Base-by-base conservation (phyloP, 345 rosid genomes). In the Salix caprea region DNA sequence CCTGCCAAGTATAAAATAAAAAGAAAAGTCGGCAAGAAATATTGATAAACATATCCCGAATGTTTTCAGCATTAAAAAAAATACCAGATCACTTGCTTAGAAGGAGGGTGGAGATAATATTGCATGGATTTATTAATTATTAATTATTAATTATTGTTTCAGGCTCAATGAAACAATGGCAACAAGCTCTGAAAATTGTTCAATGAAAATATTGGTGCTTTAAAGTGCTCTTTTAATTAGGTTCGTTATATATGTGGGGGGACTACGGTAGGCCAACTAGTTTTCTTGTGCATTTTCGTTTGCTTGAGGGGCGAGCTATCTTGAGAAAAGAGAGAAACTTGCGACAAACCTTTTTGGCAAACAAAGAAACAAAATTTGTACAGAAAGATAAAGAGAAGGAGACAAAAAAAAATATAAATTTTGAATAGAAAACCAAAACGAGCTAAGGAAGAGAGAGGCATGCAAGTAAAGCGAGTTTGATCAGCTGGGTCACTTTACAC, bases 311-410 rank as follows among this genome's bases (percentile, higher is more conserved):
- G 56, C 61, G n/a, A 78, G 87, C 74, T 82, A 76, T 74, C 85
- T 72, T 80, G 80, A 79, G 74, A 85, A 37, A 34, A 77, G 82
- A 82, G 85, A 80, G 82, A 82, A 34, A 65, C 46, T 79, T 70
- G 42, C 30, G 70, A 71, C 48, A 68, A 75, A 46, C 28, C 75
- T 50, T 67, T 79, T 79, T 13, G 56, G 78, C 62, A 65, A 70
- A 42, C 69, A 60, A 65, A 42, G 36, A 65, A 74, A 67, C 39
- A 23, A 32, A 42, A 28, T 34, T 5, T 5, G 40, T 74, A 68
- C 13, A 44, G 36, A 68, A 12, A 37, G 2, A 67, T 2, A 40
- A 4, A 37, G 21, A 39, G 13, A 26, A 56, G 61, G 23, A 28
- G 37, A 24, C 39, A 32, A 60, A 28, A 64, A 44, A 64, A 73